Evolutionary conservation across 495 filamentous ascomycete species (phyloP), one percentile per base, ranked within the genome.

Genomic region (Mytilinidion resinicola): DNA sequence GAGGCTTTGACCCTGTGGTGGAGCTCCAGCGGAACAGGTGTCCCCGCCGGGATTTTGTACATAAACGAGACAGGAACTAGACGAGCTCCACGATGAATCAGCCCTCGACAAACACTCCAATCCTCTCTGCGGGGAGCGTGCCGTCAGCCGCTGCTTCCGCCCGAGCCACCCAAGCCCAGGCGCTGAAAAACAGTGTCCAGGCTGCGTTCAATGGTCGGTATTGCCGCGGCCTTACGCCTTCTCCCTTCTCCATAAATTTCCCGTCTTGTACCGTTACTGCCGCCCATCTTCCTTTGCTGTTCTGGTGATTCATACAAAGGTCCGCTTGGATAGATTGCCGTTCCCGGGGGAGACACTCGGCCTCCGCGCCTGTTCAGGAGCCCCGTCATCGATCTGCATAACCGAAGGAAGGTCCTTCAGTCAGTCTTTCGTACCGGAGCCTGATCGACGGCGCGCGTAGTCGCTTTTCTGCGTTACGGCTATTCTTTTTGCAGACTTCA

Each of bases 161-260:
- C 54, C 61, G 71, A 62, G 66, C 73, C 64, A 79, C 70, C 58
- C 80, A 84, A 69, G 79, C 72, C 59, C 34, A 21, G 36, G 50
- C 60, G 5, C 74, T 88, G 61, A 90, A 90, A 77, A 80, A 83
- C 72, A 86, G 78, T 64, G 82, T 89, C 62, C 85, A 88, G 77
- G 82, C 83, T 61, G 82, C 83, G 59, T 89, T 90, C 74, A 87
- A 91, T 79, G 89, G 89, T 91, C 83, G 71, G 73, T 76, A 67
- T n/a, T 44, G 34, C 10, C 37, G 34, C 21, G 35, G 37, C 54
- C 53, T 51, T 39, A 50, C 10, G 42, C 55, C 14, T 59, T 42
- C 21, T n/a, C 37, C 53, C 38, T 34, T 63, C 47, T n/a, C 14
- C 36, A 38, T 41, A 30, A 30, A 30, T 30, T 30, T 30, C 25